These are phyloP conservation scores for Rubroboletus pulcherrimus DNA, from an alignment of 768 basidiomycete genomes.

Conservation along the genomic window DNA sequence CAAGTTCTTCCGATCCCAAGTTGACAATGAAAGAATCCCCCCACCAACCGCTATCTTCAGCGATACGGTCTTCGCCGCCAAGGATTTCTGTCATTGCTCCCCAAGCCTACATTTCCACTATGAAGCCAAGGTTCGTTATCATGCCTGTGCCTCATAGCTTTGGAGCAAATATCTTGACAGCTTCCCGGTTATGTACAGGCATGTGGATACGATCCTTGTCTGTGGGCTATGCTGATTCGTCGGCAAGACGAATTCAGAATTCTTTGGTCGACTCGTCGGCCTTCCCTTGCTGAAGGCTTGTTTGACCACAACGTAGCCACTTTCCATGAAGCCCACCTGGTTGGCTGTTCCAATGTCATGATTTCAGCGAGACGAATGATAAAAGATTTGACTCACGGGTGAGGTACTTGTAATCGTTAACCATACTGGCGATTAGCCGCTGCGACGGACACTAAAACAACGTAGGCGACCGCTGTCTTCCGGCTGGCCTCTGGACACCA, in stretches of 20 bases:
- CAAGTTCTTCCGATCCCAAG: conserved; percentile 6
- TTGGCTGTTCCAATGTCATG: conserved; percentile 6
- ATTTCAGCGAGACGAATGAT: neutral
- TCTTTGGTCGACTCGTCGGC: conserved; percentile 45
- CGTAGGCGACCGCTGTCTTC: neutral
- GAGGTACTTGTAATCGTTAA: neutral
- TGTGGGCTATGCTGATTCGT: conserved; percentile 47
- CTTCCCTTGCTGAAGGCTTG: conserved; percentile 49
- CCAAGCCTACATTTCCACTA: neutral
- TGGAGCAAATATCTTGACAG: conserved; percentile 48
- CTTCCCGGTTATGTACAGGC: conserved; percentile 43
- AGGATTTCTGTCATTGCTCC: conserved; percentile 5
- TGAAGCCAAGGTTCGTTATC: neutral
- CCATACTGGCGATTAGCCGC: neutral
- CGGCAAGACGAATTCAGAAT: conserved; percentile 51
- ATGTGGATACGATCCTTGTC: conserved; percentile 50
- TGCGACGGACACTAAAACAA: neutral
- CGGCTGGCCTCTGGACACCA: neutral
- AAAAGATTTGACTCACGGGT: neutral
- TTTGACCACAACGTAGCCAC: conserved; percentile 54
- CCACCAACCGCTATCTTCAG: conserved; percentile 3
- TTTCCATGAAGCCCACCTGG: conserved; percentile 50
- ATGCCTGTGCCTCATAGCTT: conserved; percentile 33
- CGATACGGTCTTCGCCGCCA: conserved; percentile 1
- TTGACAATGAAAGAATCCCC: conserved; percentile 8